A percentile compares a stretch with the other conserved stretches of the same genome.
Evolutionary conservation across 208 protist species (phyloP).

Genomic region (Blechomonas ayalai): DNA sequence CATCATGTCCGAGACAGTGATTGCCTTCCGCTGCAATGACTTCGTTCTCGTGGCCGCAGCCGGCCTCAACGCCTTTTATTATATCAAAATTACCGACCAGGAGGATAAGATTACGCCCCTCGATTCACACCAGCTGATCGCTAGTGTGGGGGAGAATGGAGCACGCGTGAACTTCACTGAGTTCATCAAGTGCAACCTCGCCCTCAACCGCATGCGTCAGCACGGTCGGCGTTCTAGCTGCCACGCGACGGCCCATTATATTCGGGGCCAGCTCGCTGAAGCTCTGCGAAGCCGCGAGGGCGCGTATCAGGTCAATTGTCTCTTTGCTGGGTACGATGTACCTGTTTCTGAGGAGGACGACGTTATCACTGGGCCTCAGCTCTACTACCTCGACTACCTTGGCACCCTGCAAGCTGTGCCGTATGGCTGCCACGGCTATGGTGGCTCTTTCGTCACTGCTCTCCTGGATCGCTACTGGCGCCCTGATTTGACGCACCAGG

Average conservation of each 20-base stretch:
- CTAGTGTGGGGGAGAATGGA: conserved; percentile 83
- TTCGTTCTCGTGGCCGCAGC: conserved; percentile 78
- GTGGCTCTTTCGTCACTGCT: conserved; percentile 83
- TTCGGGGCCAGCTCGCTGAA: conserved; percentile 77
- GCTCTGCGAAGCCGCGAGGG: conserved; percentile 80
- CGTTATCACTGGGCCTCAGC: conserved; percentile 31
- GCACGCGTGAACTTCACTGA: conserved; percentile 91
- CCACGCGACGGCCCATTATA: conserved; percentile 78
- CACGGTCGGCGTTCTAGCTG: conserved; percentile 79
- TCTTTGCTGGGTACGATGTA: conserved; percentile 90
- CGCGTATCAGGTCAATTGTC: conserved; percentile 83
- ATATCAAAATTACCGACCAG: conserved; percentile 89
- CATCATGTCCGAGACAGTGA: conserved; percentile 78
- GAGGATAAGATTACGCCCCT: conserved; percentile 92
- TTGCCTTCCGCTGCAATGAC: conserved; percentile 85
- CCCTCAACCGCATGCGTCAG: conserved; percentile 76
- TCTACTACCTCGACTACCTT: conserved; percentile 96
- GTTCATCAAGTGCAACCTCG: conserved; percentile 91
- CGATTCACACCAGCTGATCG: conserved; percentile 86
- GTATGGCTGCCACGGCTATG: conserved; percentile 93
- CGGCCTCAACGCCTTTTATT: conserved; percentile 85
- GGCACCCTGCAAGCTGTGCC: conserved; percentile 87
- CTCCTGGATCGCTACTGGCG: conserved; percentile 89
- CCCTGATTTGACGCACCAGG: conserved; percentile 84
- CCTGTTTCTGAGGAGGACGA: conserved; percentile 64